These are phyloP conservation scores for Nannochloropsis gaditana DNA, from an alignment of 108 stramenopile species.

Conservation along the genomic window DNA sequence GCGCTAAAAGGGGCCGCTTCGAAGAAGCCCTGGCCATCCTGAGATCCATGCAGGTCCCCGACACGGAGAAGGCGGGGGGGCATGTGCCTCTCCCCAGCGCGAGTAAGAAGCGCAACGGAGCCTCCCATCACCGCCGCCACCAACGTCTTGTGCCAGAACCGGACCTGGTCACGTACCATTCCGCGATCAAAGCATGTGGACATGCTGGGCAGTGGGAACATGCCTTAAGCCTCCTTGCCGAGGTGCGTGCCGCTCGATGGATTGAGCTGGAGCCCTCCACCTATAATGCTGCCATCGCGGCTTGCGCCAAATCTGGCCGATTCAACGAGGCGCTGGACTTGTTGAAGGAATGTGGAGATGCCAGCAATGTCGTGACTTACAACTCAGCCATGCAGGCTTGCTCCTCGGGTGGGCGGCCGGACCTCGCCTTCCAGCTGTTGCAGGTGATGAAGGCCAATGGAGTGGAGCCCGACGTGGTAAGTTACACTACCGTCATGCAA, in stretches of 20 bases:
- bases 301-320: constrained; percentile 25
- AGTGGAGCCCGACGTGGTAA: background rate
- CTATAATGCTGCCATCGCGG: constrained; percentile 37
- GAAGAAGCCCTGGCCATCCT: constrained; percentile 39
- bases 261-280: constrained; percentile 23
- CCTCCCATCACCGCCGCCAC: background rate
- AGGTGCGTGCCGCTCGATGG: background rate
- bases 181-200: constrained; percentile 40
- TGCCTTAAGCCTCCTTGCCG: constrained; percentile 24
- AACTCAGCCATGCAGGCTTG: constrained; percentile 34
- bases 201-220: constrained; percentile 36
- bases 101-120: background rate
- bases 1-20: constrained; percentile 27
- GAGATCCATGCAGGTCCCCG: constrained; percentile 32
- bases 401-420: constrained; percentile 26
- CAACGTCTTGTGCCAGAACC: constrained; percentile 14
- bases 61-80: constrained; percentile 22
- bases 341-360: constrained; percentile 26
- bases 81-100: no score
- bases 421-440: constrained; percentile 27
- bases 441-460: constrained; percentile 23
- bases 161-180: constrained; percentile 33
- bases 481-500: background rate
- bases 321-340: constrained; percentile 24
- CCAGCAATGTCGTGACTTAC: constrained; percentile 24